phyloP scores from a whole-genome alignment of 768 basidiomycete genomes.

The Suillus bovinus region DNA sequence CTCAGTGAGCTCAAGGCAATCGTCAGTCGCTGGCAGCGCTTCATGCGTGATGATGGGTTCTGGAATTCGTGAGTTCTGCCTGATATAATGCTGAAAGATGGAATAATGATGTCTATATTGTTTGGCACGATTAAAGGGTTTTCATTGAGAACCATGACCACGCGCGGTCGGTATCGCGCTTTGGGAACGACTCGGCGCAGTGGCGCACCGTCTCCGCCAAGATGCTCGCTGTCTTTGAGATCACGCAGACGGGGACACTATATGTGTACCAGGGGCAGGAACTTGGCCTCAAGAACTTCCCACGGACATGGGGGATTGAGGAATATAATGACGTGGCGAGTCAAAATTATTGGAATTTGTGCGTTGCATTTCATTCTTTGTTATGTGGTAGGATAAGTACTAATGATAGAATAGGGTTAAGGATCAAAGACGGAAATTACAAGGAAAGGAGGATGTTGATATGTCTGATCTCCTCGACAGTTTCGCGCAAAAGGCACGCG shows the following conservation, averaged over 20 bases:
- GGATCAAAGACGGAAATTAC: constrained; percentile 31
- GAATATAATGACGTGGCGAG: too few species aligned
- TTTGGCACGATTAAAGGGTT: constrained; percentile 34
- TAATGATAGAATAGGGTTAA: too few species aligned
- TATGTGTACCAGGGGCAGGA: constrained; percentile 63
- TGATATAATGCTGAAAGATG: background rate
- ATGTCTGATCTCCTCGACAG: constrained; percentile 61
- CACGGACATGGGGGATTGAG: too few species aligned
- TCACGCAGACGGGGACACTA: constrained; percentile 65
- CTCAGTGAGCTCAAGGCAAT: constrained; percentile 51
- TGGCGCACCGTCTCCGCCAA: constrained; percentile 64
- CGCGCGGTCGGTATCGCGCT: constrained; percentile 61
- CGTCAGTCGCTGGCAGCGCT: constrained; percentile 53
- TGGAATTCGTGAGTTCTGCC: constrained; percentile 58
- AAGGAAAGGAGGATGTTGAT: constrained; percentile 44
- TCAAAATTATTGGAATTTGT: too few species aligned
- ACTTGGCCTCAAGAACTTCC: too few species aligned
- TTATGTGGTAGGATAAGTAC: too few species aligned
- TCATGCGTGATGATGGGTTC: constrained; percentile 56
- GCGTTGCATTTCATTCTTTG: too few species aligned
- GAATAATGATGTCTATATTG: background rate
- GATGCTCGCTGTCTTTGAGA: constrained; percentile 62
- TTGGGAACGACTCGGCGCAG: constrained; percentile 57
- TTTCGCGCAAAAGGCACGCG: constrained; percentile 63
- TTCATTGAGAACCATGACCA: constrained; percentile 76